Conservation (phyloP, 139 green algal genomes). For the Tetradesmus lagerheimii region DNA sequence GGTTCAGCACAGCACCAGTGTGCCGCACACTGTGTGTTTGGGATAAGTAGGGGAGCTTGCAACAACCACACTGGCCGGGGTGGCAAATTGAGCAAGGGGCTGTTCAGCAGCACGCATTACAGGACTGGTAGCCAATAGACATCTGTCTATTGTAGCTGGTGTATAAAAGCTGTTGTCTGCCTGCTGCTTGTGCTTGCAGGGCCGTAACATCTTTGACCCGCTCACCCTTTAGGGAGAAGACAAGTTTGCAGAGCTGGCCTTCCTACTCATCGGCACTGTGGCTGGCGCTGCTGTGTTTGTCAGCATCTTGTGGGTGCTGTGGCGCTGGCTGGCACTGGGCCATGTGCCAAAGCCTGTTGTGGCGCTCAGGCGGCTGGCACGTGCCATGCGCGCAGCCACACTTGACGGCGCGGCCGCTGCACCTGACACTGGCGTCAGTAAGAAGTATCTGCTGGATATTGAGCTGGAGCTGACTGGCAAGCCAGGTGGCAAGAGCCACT, state of each 20-base stretch:
- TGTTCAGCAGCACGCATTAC: no score
- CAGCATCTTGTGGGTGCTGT: not conserved
- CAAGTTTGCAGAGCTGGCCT: not conserved
- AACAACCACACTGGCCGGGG: no score
- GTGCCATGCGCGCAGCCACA: not conserved
- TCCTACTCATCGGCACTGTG: not conserved
- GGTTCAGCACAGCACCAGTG: no score
- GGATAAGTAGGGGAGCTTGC: no score
- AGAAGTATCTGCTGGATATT: slow-evolving; percentile 27
- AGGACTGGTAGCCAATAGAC: no score
- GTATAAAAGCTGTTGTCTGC: no score
- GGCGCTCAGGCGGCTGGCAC: not conserved
- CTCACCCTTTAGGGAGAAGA: not conserved
- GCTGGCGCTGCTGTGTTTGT: not conserved
- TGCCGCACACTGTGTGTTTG: no score
- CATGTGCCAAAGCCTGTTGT: not conserved
- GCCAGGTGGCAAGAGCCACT: not conserved
- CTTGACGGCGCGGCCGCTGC: not conserved
- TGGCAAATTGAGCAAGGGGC: no score
- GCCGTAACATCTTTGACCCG: slow-evolving; percentile 7
- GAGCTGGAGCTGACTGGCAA: slow-evolving; percentile 22
- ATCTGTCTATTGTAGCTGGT: no score
- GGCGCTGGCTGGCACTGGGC: slow-evolving; percentile 27
- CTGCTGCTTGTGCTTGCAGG: not conserved
- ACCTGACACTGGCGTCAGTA: not conserved